phyloP scores from a whole-genome alignment of 2,329 filamentous ascomycete genomes.

The Neopestalotiopsis clavispora region DNA sequence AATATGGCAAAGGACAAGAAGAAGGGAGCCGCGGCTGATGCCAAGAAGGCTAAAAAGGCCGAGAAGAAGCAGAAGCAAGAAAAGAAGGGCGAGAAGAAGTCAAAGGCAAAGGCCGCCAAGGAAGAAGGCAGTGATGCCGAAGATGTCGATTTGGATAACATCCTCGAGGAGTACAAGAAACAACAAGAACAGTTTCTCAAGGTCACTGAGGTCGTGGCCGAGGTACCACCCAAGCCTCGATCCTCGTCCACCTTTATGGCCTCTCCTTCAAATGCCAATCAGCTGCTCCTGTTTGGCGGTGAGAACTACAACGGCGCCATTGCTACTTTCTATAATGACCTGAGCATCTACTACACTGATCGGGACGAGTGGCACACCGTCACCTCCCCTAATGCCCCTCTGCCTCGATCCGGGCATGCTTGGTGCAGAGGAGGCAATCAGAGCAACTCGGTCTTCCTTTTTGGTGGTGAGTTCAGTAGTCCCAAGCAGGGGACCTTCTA shows the following conservation, averaged over 20 bases:
- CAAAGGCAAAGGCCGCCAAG: constrained; percentile 72
- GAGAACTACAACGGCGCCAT: constrained; percentile 94
- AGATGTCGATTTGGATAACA: constrained; percentile 89
- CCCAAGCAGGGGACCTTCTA: constrained; percentile 99
- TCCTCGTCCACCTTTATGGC: constrained; percentile 83
- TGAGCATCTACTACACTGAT: constrained; percentile 76
- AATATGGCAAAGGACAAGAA: constrained; percentile 54
- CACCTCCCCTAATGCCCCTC: constrained; percentile 87
- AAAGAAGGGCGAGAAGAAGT: constrained; percentile 88
- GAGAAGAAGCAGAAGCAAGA: constrained; percentile 80
- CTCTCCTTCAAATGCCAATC: constrained; percentile 84
- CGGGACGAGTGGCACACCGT: constrained; percentile 90
- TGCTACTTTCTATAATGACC: constrained; percentile 73
- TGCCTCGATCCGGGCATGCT: constrained; percentile 91
- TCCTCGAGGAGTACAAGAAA: constrained; percentile 90
- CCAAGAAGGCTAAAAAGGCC: constrained; percentile 54
- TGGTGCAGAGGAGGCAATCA: constrained; percentile 89
- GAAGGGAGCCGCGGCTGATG: constrained; percentile 43
- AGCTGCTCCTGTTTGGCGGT: constrained; percentile 89
- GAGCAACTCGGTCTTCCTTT: constrained; percentile 83
- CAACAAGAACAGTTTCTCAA: constrained; percentile 94
- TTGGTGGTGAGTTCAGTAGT: constrained; percentile 90
- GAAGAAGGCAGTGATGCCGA: constrained; percentile 85
- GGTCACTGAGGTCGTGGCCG: constrained; percentile 79
- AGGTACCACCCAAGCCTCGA: constrained; percentile 76